Conservation (phyloP, 495 filamentous ascomycete genomes). For the Aspergillus panamensis region DNA sequence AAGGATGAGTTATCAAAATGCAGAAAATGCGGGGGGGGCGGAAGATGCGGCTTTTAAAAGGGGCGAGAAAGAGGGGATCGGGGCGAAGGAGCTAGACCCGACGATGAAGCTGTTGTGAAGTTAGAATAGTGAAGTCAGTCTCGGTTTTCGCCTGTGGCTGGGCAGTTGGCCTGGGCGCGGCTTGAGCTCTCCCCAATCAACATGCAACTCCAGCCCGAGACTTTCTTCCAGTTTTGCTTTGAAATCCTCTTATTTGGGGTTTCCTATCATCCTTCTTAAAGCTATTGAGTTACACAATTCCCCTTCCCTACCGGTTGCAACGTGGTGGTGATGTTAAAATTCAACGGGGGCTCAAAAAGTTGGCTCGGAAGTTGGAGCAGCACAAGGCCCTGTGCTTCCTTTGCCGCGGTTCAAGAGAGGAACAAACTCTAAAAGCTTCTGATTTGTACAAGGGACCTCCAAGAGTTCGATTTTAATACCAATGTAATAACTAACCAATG, state of each 20-base stretch:
- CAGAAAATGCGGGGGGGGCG: constrained; percentile 12
- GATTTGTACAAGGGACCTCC: background rate
- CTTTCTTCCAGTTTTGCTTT: background rate
- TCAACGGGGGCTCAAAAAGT: background rate
- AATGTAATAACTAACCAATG: background rate
- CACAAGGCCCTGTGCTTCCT: background rate
- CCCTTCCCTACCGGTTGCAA: no score
- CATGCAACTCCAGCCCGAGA: background rate
- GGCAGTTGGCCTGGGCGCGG: background rate
- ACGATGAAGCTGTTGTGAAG: constrained; percentile 18
- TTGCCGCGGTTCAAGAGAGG: constrained; percentile 12
- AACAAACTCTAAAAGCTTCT: constrained; percentile 9
- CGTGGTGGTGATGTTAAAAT: no score
- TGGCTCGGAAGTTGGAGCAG: background rate
- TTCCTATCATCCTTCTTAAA: no score
- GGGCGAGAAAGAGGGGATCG: constrained; percentile 10
- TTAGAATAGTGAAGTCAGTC: constrained; percentile 19
- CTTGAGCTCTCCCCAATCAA: background rate
- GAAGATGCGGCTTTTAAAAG: constrained; percentile 13
- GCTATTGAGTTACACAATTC: no score
- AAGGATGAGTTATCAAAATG: background rate
- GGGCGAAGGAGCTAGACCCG: constrained; percentile 10
- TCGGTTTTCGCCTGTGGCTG: constrained; percentile 9
- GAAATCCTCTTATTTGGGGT: no score
- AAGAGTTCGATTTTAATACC: background rate